Base-by-base conservation (phyloP, 345 rosid species). In the Euclidium syriacum region DNA sequence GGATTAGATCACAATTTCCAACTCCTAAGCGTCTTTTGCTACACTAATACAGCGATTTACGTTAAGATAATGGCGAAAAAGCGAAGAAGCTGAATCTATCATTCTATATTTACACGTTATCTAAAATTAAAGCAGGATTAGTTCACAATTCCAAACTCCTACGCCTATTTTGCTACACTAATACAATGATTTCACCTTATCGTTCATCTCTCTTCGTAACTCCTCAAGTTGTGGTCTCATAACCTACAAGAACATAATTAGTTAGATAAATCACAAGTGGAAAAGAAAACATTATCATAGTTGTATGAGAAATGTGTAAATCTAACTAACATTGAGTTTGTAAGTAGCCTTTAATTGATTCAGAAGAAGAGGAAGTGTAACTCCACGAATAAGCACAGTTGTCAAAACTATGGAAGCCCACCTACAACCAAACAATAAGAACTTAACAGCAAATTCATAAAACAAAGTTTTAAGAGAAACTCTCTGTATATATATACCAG, bases 381-480 rank as follows among this genome's bases (percentile, higher is more conserved):
- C 67, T 38, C 79, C 80, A 54, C 83, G 78, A 29, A 79, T 79
- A 24, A 76, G 12, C 49, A 79, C 39, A 49, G 83, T 79, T 10
- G 83, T 77, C 74, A 79, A 55, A 29, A 34, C 80, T 59, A 79
- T 74, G 9, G 81, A 77, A n/a, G 79, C 75, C 83, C 81, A 79
- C 83, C 83, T 79, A 58, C n/a, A 27, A 30, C 2, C 10, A 2
- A 30, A 33, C 56, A 20, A 30, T n/a, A 36, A 52, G 18, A 58
- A 32, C 4, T 22, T 1, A 70, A 10, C 14, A 19, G n/a, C 10
- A 3, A 1, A 53, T 12, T 61, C 29, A 39, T 34, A 23, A 33
- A 63, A 38, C 12, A 39, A 0, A n/a, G n/a, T n/a, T n/a, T n/a
- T n/a, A n/a, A n/a, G n/a, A n/a, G n/a, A n/a, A n/a, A n/a, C n/a